Evolutionary conservation across 1,139 yeast species (phyloP), one percentile per base, ranked within the genome.

Genomic region (Pneumocystis sp.): DNA sequence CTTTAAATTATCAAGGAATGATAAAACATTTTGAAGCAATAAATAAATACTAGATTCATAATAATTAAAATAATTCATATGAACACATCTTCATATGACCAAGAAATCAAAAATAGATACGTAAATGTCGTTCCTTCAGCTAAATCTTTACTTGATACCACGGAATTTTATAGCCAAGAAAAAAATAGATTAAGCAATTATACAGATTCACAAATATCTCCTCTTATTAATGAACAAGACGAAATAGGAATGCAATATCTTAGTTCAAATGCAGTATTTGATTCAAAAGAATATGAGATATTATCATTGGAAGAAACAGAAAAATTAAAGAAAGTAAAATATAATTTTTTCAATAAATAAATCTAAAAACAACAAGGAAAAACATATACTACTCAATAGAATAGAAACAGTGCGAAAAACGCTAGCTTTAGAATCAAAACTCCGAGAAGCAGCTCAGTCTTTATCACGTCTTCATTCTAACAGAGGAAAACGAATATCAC

Each of bases 351-450:
- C 17, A 39, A 39, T 59, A 39, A 39, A 39, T 21, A 25, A 21
- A 39, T 42, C 44, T 42, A 25, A 42, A 31, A 21, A 19, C 3
- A 42, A 5, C 35, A 63, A 63, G 44, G 67, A 65, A 39, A 40
- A 57, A 31, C 34, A 44, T 21, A 29, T 64, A 39, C 42, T 65
- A 44, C 31, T 42, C 17, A 63, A 61, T 37, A 63, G 66, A 25
- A 65, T 63, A 42, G 66, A 65, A 29, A 59, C 67, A 19, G 62
- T 61, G 17, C 61, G 59, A 12, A 62, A 66, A 37, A 64, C 64
- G 31, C 34, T 65, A 31, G 66, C 65, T 31, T 64, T 65, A 10
- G 67, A 65, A 40, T 61, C 66, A 37, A 65, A 65, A 61, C 64
- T 65, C 25, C 61, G 66, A 19, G 66, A 65, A 34, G 67, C 66